phyloP scores from a whole-genome alignment of 73 alveolate species.

The Uronychia setigera region DNA sequence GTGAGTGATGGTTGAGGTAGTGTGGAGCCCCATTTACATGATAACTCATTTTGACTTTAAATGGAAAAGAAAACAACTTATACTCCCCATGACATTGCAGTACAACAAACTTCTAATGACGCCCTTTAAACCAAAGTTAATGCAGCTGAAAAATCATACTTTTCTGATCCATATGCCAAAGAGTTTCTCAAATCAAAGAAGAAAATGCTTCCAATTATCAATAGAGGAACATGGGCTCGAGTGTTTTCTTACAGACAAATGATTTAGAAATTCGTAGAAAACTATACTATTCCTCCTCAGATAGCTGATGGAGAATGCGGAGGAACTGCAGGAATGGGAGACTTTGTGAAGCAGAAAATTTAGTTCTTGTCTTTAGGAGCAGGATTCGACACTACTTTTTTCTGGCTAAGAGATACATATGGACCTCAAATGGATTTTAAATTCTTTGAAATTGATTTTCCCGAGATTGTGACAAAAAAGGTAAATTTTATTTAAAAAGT shows the following conservation, averaged over 20 bases:
- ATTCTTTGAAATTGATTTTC: slow-evolving; percentile 62
- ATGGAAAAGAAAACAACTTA: too few relatives aligned
- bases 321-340: neutral
- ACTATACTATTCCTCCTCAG: too few relatives aligned
- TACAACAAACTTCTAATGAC: slow-evolving; percentile 53
- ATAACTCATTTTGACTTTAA: slow-evolving; percentile 1
- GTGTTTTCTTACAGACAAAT: slow-evolving; percentile 47
- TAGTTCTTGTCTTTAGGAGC: slow-evolving; percentile 67
- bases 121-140: slow-evolving; percentile 50
- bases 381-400: slow-evolving; percentile 76
- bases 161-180: slow-evolving; percentile 51
- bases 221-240: slow-evolving; percentile 81
- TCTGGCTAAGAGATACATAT: slow-evolving; percentile 61
- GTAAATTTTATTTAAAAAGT: slow-evolving; percentile 21
- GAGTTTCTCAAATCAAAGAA: slow-evolving; percentile 23
- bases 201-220: slow-evolving; percentile 65
- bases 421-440: slow-evolving; percentile 30
- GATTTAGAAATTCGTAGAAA: slow-evolving; percentile 33
- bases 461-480: slow-evolving; percentile 56
- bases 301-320: slow-evolving; percentile 19
- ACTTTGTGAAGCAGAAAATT: neutral
- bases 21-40: slow-evolving; percentile 6
- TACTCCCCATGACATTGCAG: slow-evolving; percentile 40
- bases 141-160: slow-evolving; percentile 67
- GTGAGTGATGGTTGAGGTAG: neutral